Percentiles rank a stretch among this genome's conserved stretches.
These are phyloP conservation scores for Solanum etuberosum DNA, from an alignment of 257 asterid genomes.

Conservation along the genomic window DNA sequence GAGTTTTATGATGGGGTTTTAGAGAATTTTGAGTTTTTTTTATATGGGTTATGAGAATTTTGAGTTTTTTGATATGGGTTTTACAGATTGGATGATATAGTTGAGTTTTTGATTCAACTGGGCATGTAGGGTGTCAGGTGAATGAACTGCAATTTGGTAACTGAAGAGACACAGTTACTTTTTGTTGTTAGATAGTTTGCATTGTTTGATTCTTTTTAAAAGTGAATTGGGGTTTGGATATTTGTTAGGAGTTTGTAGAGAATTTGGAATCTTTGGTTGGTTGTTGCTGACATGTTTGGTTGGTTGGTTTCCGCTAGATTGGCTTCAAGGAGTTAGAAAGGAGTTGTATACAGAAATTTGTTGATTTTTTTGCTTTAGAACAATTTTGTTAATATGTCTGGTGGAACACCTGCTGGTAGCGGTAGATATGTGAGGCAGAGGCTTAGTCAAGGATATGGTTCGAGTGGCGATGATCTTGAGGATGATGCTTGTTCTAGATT, in stretches of 20 bases:
- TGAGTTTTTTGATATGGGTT: slow-evolving; percentile 1
- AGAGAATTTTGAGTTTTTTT: slow-evolving; percentile 11
- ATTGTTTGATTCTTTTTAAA: slow-evolving; percentile 1
- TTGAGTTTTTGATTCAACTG: not conserved
- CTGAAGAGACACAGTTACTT: not conserved
- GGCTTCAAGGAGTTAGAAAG: not conserved
- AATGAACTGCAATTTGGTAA: not conserved
- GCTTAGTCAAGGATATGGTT: slow-evolving; percentile 52
- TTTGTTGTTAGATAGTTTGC: not conserved
- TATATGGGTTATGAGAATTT: slow-evolving; percentile 8
- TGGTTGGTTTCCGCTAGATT: not conserved
- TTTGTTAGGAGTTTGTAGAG: not conserved
- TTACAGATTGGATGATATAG: slow-evolving; percentile 1
- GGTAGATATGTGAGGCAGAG: slow-evolving; percentile 46
- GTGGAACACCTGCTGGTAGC: slow-evolving; percentile 44
- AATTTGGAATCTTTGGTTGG: not conserved
- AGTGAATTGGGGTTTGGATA: not conserved
- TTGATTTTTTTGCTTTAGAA: not conserved
- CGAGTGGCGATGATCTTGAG: slow-evolving; percentile 56
- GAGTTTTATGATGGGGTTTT: not conserved
- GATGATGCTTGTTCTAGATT: slow-evolving; percentile 54
- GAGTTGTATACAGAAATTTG: not conserved
- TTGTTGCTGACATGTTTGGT: not conserved
- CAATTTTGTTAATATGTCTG: slow-evolving; percentile 30
- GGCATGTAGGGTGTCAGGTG: not conserved